These are phyloP conservation scores for Paxillus ammoniavirescens DNA, from an alignment of 768 basidiomycete genomes.

Conservation along the genomic window DNA sequence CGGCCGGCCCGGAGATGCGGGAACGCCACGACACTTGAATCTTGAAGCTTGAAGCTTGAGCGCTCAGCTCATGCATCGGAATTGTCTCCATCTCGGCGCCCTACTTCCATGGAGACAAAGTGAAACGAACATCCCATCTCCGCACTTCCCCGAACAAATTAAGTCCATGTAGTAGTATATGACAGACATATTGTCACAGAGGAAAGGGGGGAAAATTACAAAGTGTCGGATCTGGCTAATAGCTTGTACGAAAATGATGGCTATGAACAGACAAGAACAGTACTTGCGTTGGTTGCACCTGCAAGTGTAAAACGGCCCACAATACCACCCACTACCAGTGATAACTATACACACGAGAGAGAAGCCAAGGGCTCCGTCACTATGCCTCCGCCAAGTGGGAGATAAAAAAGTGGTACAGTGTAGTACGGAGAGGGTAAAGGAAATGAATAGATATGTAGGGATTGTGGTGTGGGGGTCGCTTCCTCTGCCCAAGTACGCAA, in stretches of 20 bases:
- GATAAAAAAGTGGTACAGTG: constrained; percentile 16
- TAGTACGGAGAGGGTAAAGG: constrained; percentile 17
- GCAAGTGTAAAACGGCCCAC: background rate
- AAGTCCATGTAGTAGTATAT: constrained; percentile 7
- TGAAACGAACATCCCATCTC: too few relatives aligned
- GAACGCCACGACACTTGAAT: too few relatives aligned
- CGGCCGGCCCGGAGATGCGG: too few relatives aligned
- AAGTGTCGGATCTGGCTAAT: background rate
- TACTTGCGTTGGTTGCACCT: background rate
- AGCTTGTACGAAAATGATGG: constrained; percentile 1
- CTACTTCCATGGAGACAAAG: too few relatives aligned
- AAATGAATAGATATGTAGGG: constrained; percentile 34
- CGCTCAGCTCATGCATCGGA: too few relatives aligned
- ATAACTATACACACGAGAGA: constrained; percentile 1
- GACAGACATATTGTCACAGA: constrained; percentile 11
- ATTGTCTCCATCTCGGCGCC: too few relatives aligned
- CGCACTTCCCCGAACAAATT: background rate
- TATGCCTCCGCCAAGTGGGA: constrained; percentile 8
- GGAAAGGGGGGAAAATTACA: background rate
- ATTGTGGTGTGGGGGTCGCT: constrained; percentile 20
- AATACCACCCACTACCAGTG: constrained; percentile 4
- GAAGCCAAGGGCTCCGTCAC: constrained; percentile 4
- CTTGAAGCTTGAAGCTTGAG: too few relatives aligned
- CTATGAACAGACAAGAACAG: constrained; percentile 5
- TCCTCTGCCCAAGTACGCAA: constrained; percentile 23